Evolutionary conservation across 768 basidiomycete genomes (phyloP), one percentile per base, ranked within the genome.

Genomic region (Rhodosporidiobolus odoratus): DNA sequence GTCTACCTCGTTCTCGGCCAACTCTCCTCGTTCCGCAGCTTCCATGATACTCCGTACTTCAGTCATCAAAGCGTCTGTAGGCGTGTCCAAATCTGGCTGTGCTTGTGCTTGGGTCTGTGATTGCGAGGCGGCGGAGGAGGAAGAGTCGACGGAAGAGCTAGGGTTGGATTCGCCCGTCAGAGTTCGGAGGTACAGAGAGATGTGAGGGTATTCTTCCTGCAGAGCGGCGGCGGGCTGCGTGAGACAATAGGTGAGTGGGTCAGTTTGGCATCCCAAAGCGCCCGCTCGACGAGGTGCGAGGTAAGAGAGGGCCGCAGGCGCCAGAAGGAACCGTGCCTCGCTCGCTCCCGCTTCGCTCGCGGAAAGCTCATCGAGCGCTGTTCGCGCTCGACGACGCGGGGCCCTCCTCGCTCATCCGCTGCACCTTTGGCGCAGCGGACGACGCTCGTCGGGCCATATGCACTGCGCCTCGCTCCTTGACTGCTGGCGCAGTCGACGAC

Each of bases 31-130:
- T 41, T 79, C 77, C 4, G 78, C 73, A 27, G 78, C 71, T 45
- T 76, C 73, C 78, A 82, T 80, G 64, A 81, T 80, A 21, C 52
- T 53, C n/a, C 78, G 74, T 4, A 80, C 76, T 25, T 77, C 77
- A 16, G 43, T 38, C 68, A 82, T 75, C 21, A 82, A 75, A 9
- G 69, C 65, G 41, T 78, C 76, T 4, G 79, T 77, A 35, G 78
- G 75, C 6, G 58, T 68, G 38, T 68, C 69, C 30, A 72, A 58
- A 50, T 75, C 48, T 8, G 67, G 52, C 19, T 72, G 56, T 0
- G 37, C 38, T 19, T 7, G 32, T n/a, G n/a, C n/a, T n/a, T n/a
- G n/a, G n/a, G n/a, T n/a, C n/a, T n/a, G n/a, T n/a, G n/a, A n/a
- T n/a, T n/a, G n/a, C n/a, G n/a, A n/a, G n/a, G n/a, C n/a, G 0